Percentiles rank a stretch among this genome's conserved stretches.
These are phyloP conservation scores for Earliella scabrosa DNA, from an alignment of 1,284 basidiomycete genomes.

Conservation along the genomic window DNA sequence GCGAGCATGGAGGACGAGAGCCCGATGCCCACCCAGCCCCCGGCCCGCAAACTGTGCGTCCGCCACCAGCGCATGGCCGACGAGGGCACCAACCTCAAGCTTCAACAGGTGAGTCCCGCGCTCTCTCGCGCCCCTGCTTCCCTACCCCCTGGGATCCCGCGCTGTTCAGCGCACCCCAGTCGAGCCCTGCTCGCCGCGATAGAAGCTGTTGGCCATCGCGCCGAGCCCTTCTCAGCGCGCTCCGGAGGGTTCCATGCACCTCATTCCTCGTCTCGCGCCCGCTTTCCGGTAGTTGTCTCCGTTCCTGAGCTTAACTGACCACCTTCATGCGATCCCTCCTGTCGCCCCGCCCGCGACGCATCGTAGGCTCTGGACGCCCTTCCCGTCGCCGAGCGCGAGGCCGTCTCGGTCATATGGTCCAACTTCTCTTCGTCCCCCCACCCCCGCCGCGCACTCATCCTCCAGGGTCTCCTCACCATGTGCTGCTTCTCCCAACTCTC, in stretches of 20 bases:
- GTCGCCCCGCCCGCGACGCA: background rate
- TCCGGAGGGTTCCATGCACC: background rate
- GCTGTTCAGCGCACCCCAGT: background rate
- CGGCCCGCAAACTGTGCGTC: constrained; percentile 80
- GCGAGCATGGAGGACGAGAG: constrained; percentile 10
- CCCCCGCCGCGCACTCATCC: constrained; percentile 88
- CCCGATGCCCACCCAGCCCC: constrained; percentile 37
- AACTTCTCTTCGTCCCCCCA: constrained; percentile 96
- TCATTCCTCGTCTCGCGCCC: background rate
- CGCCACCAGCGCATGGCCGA: constrained; percentile 98
- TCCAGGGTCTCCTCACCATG: constrained; percentile 98
- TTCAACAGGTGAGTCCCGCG: constrained; percentile 79
- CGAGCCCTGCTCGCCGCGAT: background rate
- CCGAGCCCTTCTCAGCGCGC: background rate
- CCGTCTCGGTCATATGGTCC: constrained; percentile 95
- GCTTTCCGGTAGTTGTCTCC: background rate
- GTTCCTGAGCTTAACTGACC: background rate
- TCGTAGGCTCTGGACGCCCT: constrained; percentile 89
- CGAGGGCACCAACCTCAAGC: constrained; percentile 89
- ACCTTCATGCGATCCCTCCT: background rate
- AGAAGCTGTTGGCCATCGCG: background rate
- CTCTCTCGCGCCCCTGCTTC: background rate
- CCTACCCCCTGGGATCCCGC: background rate
- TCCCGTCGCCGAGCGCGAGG: constrained; percentile 86
- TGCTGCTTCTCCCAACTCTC: constrained; percentile 99